Conservation (phyloP, 306 rosid genomes). For the Cercis canadensis region DNA sequence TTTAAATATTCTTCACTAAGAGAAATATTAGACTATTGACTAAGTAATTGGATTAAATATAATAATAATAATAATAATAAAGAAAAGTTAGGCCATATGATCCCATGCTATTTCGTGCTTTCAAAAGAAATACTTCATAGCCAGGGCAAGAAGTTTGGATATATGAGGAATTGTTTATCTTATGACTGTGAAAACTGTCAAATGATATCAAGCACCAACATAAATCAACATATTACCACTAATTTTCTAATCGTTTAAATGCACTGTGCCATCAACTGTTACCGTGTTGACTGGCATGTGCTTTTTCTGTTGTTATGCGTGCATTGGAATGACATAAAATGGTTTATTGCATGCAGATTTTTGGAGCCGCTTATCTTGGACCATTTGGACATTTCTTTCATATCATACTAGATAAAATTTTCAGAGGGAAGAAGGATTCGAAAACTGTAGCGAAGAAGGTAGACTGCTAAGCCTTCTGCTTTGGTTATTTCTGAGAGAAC, state of each 20-base stretch:
- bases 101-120: background rate
- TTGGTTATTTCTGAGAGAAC: slow-evolving; percentile 7
- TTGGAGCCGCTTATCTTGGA: slow-evolving; percentile 93
- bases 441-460: slow-evolving; percentile 94
- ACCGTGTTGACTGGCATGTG: slow-evolving; percentile 4
- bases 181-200: background rate
- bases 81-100: no score
- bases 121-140: background rate
- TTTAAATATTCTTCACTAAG: no score
- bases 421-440: slow-evolving; percentile 91
- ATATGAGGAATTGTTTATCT: background rate
- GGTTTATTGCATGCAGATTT: slow-evolving; percentile 59
- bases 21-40: no score
- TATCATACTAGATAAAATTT: slow-evolving; percentile 68
- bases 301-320: background rate
- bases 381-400: slow-evolving; percentile 92
- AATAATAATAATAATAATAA: no score
- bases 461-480: slow-evolving; percentile 33
- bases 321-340: slow-evolving; percentile 23
- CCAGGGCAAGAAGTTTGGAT: background rate
- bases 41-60: no score
- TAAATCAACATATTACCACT: slow-evolving; percentile 7
- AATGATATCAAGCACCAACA: background rate
- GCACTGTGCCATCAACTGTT: slow-evolving; percentile 6
- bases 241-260: background rate